Evolutionary conservation across 495 filamentous ascomycete genomes (phyloP).

Genomic region (Trichocladium antarcticum): DNA sequence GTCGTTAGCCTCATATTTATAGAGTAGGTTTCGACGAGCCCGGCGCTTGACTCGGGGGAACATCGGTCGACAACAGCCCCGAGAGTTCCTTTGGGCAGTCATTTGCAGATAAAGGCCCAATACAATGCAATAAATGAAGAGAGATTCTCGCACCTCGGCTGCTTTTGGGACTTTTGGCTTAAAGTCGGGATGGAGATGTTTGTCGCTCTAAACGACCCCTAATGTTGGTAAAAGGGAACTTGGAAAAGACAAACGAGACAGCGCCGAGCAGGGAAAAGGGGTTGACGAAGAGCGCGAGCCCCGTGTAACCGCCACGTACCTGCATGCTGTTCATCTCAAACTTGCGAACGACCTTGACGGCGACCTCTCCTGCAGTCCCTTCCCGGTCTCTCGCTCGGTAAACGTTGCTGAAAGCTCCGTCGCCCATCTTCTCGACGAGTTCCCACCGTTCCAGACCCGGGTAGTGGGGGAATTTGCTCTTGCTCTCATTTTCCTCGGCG

Average conservation of each 20-base stretch:
- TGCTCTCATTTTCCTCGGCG: slow-evolving; percentile 76
- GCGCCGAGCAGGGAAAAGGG: slow-evolving; percentile 11
- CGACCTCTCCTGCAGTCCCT: slow-evolving; percentile 64
- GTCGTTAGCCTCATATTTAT: no score
- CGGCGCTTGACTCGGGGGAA: slow-evolving; percentile 14
- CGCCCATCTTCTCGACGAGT: slow-evolving; percentile 94
- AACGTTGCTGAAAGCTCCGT: slow-evolving; percentile 97
- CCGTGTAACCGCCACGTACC: slow-evolving; percentile 50
- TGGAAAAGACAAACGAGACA: slow-evolving; percentile 14
- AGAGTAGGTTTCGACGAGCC: no score
- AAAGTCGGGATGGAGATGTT: slow-evolving; percentile 86
- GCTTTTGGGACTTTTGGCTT: slow-evolving; percentile 79
- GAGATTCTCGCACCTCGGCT: slow-evolving; percentile 80
- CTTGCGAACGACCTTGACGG: slow-evolving; percentile 97
- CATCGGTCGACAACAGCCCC: not conserved
- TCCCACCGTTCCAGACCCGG: slow-evolving; percentile 87
- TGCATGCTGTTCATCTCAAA: slow-evolving; percentile 97
- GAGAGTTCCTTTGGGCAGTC: not conserved
- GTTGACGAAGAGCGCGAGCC: slow-evolving; percentile 18
- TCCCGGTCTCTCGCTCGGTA: slow-evolving; percentile 71
- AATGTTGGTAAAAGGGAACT: slow-evolving; percentile 34
- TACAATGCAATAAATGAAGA: slow-evolving; percentile 27
- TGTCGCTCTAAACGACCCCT: slow-evolving; percentile 54
- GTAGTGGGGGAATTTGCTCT: slow-evolving; percentile 79
- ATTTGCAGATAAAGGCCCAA: no score